A percentile compares a stretch with the other conserved stretches of the same genome.
phyloP scores from a whole-genome alignment of 2,329 filamentous ascomycete species.

The Colletotrichum lini region DNA sequence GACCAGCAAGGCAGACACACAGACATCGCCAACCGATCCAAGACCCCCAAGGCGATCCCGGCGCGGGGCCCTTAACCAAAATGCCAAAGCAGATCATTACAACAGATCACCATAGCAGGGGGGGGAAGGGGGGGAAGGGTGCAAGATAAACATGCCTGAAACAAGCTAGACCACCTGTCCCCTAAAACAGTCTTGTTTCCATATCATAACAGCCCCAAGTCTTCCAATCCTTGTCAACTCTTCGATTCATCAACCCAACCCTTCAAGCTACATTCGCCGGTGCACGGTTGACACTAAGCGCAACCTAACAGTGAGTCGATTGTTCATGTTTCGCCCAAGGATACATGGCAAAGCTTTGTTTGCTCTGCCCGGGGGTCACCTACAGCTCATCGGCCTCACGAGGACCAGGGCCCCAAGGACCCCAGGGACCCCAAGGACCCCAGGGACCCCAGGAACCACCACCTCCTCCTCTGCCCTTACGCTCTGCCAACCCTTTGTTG shows the following conservation, averaged over 20 bases:
- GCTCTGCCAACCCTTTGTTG: slow-evolving; percentile 45
- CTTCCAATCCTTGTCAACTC: neutral
- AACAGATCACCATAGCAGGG: neutral
- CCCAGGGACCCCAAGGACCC: slow-evolving; percentile 9
- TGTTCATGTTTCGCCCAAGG: slow-evolving; percentile 6
- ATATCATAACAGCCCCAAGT: neutral
- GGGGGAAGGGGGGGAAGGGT: too few species aligned
- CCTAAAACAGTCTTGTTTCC: too few species aligned
- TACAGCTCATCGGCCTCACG: slow-evolving; percentile 39
- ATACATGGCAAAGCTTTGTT: slow-evolving; percentile 9
- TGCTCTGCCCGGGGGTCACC: slow-evolving; percentile 32
- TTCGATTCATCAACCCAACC: neutral
- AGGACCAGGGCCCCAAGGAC: slow-evolving; percentile 26
- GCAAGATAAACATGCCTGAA: neutral
- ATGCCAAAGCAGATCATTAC: neutral
- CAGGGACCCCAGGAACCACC: neutral
- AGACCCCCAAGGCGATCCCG: neutral
- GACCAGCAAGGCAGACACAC: neutral
- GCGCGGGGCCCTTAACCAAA: neutral
- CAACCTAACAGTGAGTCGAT: slow-evolving; percentile 36
- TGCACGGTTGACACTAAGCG: slow-evolving; percentile 26
- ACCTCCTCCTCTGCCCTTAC: neutral
- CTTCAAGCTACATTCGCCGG: slow-evolving; percentile 12
- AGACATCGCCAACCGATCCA: neutral
- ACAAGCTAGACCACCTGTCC: neutral